phyloP scores from a whole-genome alignment of 2,329 filamentous ascomycete genomes.

The Pseudogymnoascus sp. region DNA sequence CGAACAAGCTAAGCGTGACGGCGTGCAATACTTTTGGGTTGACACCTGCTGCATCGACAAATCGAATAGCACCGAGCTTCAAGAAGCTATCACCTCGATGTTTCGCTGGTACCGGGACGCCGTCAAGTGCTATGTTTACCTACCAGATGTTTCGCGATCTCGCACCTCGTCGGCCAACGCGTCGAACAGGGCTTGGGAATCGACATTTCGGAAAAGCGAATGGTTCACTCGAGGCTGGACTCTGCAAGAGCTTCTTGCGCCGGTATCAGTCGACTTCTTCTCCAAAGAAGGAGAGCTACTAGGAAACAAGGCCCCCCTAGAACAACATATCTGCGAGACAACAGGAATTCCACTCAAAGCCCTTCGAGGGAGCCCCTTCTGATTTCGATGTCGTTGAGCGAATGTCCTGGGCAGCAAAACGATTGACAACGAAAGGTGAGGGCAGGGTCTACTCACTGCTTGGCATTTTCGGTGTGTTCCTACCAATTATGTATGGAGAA shows the following conservation, averaged over 20 bases:
- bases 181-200: slow-evolving; percentile 12
- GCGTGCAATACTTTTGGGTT: slow-evolving; percentile 16
- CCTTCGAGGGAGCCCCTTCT: slow-evolving; percentile 15
- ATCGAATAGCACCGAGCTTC: slow-evolving; percentile 12
- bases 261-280: slow-evolving; percentile 18
- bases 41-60: slow-evolving; percentile 22
- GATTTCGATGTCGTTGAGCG: slow-evolving; percentile 16
- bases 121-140: slow-evolving; percentile 16
- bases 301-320: slow-evolving; percentile 17
- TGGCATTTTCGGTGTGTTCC: slow-evolving; percentile 37
- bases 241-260: slow-evolving; percentile 20
- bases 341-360: slow-evolving; percentile 16
- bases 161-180: background rate
- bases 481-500: slow-evolving; percentile 38
- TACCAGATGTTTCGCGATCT: slow-evolving; percentile 14
- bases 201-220: slow-evolving; percentile 13
- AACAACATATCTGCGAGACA: slow-evolving; percentile 18
- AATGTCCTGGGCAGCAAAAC: slow-evolving; percentile 34
- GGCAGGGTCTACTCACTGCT: slow-evolving; percentile 39
- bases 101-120: slow-evolving; percentile 18
- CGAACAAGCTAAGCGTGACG: slow-evolving; percentile 11
- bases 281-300: slow-evolving; percentile 15
- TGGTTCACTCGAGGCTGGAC: slow-evolving; percentile 17
- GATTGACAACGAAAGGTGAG: slow-evolving; percentile 31
- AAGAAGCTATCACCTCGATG: slow-evolving; percentile 18